These are phyloP conservation scores for Solidago caesia DNA, from an alignment of 129 eudicot genomes.

Conservation along the genomic window DNA sequence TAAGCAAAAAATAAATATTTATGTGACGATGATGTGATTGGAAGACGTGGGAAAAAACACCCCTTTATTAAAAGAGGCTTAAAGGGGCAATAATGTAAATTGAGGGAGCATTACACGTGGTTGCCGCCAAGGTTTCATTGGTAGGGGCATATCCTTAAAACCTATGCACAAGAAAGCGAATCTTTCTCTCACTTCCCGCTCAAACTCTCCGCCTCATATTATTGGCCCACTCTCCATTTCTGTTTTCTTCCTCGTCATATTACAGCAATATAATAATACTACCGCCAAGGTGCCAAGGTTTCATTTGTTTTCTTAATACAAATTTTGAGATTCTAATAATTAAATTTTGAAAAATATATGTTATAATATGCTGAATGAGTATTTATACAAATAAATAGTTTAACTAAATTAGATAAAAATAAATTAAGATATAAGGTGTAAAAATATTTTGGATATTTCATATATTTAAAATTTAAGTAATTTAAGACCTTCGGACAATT, in stretches of 20 bases:
- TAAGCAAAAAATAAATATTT: too few relatives aligned
- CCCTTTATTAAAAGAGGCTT: too few relatives aligned
- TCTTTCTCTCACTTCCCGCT: conserved; percentile 29
- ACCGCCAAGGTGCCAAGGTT: background rate
- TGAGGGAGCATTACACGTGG: conserved; percentile 17
- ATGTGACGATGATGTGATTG: too few relatives aligned
- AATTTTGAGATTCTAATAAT: background rate
- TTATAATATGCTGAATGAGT: too few relatives aligned
- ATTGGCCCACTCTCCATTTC: conserved; percentile 5
- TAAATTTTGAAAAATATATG: background rate
- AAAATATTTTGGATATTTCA: too few relatives aligned
- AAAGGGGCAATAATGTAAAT: conserved; percentile 12
- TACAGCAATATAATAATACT: background rate
- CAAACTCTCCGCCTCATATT: conserved; percentile 1
- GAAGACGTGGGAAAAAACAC: too few relatives aligned
- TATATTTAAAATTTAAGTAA: too few relatives aligned
- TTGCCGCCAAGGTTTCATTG: conserved; percentile 38
- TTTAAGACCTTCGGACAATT: too few relatives aligned
- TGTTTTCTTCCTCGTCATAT: background rate
- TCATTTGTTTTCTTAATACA: background rate
- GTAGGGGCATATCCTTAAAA: conserved; percentile 36
- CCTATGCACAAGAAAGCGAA: conserved; percentile 23
- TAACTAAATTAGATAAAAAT: too few relatives aligned
- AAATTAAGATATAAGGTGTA: too few relatives aligned
- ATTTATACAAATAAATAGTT: too few relatives aligned